Base-by-base conservation (phyloP, 2,329 filamentous ascomycete genomes). In the Trichophyton equinum region DNA sequence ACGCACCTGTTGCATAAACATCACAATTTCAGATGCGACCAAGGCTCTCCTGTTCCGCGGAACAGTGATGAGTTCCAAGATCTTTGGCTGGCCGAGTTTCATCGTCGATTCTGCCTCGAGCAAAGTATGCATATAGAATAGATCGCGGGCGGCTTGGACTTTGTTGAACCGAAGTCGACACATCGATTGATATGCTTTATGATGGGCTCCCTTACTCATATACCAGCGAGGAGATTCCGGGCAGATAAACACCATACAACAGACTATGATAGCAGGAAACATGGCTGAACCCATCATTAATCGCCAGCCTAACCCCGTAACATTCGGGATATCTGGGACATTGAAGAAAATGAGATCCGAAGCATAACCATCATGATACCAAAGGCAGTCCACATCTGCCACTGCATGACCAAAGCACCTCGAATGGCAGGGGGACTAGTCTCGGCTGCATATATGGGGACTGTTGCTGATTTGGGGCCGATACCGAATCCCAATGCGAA, bases 401-500 rank as follows among this genome's bases (percentile, higher is more conserved):
- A 92, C 64, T 85, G 85, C 88, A 92, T 92, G 64, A 91, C 87
- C 18, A 94, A 77, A 6, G 86, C 87, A 64, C 87, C 87, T 69
- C 87, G 82, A 60, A 90, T 85, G 4, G 75, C 72, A 1, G 86
- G 84, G 0, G 87, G 87, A 0, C 85, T 82, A 61, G 83, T 88
- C 71, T 91, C 88, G 1, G 88, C 87, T 0, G 86, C 85, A 67
- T 88, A 91, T 30, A 91, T 85, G 0, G 88, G 88, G 1, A 89
- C 86, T 0, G 86, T 89, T 0, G 85, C 84, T 20, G 84, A 84
- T 69, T 91, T 91, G 15, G 86, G 80, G 30, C 88, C 88, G 76
- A 91, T 89, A 1, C 86, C 88, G 53, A 94, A 82, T 8, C 89
- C 89, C 63, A 92, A 80, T 11, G 88, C 78, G 63, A 92, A 81